These are phyloP conservation scores for Thuja plicata DNA, from an alignment of 83 land plant species.

Conservation along the genomic window DNA sequence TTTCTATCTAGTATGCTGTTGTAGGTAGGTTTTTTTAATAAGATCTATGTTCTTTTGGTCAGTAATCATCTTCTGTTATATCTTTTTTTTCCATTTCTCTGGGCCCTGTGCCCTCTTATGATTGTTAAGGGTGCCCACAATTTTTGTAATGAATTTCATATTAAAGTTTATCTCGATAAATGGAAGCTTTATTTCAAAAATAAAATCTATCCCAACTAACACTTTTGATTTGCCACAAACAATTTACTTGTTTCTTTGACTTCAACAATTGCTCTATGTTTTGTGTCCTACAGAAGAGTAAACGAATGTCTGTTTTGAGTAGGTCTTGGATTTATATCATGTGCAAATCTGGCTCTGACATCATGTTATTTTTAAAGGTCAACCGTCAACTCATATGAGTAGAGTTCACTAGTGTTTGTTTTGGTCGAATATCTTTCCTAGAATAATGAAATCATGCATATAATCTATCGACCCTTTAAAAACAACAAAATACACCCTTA, in stretches of 20 bases:
- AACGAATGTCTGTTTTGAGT: background rate
- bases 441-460: background rate
- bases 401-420: background rate
- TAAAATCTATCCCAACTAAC: background rate
- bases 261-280: background rate
- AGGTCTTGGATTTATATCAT: background rate
- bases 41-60: background rate
- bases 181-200: no score
- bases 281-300: background rate
- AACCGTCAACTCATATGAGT: background rate
- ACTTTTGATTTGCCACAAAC: background rate
- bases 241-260: background rate
- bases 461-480: background rate
- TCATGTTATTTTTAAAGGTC: background rate
- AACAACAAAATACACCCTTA: background rate
- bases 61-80: background rate
- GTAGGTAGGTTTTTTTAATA: background rate
- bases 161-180: no score
- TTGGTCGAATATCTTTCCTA: background rate
- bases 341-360: background rate
- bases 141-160: background rate
- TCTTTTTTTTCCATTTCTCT: background rate
- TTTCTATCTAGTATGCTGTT: background rate
- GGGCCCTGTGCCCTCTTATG: background rate
- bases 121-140: background rate